phyloP scores from a whole-genome alignment of 2,329 filamentous ascomycete genomes.

The Amauroascus verrucosus region DNA sequence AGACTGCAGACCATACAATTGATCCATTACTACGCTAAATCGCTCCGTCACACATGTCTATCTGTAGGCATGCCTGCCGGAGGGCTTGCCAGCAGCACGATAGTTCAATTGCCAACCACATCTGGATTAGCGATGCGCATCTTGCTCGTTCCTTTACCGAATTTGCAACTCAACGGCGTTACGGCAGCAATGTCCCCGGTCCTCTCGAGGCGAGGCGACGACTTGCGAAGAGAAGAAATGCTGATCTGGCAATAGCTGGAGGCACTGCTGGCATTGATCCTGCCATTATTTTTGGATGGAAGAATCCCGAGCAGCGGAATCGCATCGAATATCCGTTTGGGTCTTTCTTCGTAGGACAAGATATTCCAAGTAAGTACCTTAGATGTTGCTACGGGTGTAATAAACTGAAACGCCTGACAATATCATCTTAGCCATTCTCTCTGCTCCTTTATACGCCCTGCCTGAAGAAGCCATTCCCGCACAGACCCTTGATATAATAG shows the following conservation, averaged over 20 bases:
- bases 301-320: slow-evolving; percentile 20
- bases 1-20: neutral
- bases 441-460: neutral
- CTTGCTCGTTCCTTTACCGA: slow-evolving; percentile 41
- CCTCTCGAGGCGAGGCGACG: slow-evolving; percentile 52
- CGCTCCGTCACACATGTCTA: slow-evolving; percentile 27
- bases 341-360: slow-evolving; percentile 2
- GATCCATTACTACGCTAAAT: neutral
- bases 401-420: neutral
- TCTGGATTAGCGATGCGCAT: slow-evolving; percentile 40
- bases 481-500: neutral
- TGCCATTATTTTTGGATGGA: slow-evolving; percentile 33
- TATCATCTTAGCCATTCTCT: neutral
- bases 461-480: neutral
- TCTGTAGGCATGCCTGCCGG: slow-evolving; percentile 34
- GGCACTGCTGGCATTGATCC: slow-evolving; percentile 28
- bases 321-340: neutral
- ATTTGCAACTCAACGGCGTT: slow-evolving; percentile 40
- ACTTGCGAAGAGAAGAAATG: slow-evolving; percentile 47
- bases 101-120: slow-evolving; percentile 23
- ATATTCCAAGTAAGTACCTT: neutral
- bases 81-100: slow-evolving; percentile 27
- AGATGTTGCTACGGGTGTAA: neutral
- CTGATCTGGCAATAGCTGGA: slow-evolving; percentile 33
- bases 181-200: slow-evolving; percentile 52